Evolutionary conservation across 306 rosid species (phyloP).

Genomic region (Hippophae tibetana): DNA sequence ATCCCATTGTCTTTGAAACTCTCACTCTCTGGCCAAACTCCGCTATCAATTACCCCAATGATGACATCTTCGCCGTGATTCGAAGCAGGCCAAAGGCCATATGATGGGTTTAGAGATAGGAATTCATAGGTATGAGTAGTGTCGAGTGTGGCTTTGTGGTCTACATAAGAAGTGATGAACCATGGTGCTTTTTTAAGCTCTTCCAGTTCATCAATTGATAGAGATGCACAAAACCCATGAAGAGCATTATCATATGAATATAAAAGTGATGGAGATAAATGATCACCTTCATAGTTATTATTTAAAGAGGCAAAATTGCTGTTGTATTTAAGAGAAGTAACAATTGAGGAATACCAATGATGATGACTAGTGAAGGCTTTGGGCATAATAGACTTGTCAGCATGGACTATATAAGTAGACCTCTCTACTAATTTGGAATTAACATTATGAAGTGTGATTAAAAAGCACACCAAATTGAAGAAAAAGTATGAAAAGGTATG

Average conservation of each 20-base stretch:
- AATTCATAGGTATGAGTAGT: constrained; percentile 9
- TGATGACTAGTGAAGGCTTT: constrained; percentile 6
- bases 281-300: not conserved
- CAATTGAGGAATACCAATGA: constrained; percentile 16
- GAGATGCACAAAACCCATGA: constrained; percentile 10
- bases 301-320: not conserved
- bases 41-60: constrained; percentile 4
- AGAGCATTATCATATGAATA: constrained; percentile 7
- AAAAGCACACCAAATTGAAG: not conserved
- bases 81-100: constrained; percentile 9
- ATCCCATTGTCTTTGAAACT: constrained; percentile 13
- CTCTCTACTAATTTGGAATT: not conserved
- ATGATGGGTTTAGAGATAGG: constrained; percentile 6
- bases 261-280: constrained; percentile 6
- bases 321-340: not conserved
- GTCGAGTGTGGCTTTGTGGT: constrained; percentile 3
- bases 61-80: constrained; percentile 7
- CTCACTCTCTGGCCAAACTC: constrained; percentile 12
- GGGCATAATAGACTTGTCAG: constrained; percentile 18
- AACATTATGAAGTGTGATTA: not conserved
- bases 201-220: constrained; percentile 4
- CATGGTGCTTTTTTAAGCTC: constrained; percentile 6
- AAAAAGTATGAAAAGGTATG: not conserved
- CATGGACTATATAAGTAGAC: constrained; percentile 11
- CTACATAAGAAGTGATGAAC: constrained; percentile 4